Conservation (phyloP, 2,329 filamentous ascomycete genomes). For the Nigrospora oryzae region DNA sequence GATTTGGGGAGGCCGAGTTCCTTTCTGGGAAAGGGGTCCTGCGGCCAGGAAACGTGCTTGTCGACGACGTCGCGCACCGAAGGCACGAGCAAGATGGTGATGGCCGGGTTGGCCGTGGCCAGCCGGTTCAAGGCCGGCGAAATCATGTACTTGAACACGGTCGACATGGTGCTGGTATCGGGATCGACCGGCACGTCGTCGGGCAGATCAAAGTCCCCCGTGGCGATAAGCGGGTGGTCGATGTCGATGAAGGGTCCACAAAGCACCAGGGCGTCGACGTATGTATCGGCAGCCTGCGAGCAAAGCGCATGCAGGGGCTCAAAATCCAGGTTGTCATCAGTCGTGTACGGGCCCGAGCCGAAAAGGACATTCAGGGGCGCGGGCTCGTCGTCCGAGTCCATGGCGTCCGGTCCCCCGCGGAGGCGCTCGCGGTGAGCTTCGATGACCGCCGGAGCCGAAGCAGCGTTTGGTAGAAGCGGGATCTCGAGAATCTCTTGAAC, state of each 20-base stretch:
- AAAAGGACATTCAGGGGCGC: constrained; percentile 69
- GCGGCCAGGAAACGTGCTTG: constrained; percentile 61
- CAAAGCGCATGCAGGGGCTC: constrained; percentile 79
- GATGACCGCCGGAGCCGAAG: constrained; percentile 58
- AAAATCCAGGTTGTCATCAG: constrained; percentile 86
- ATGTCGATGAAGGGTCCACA: constrained; percentile 84
- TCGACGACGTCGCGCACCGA: constrained; percentile 63
- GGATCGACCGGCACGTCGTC: constrained; percentile 59
- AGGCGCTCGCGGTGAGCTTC: constrained; percentile 63
- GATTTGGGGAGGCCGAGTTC: constrained; percentile 74
- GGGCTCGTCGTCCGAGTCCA: constrained; percentile 49
- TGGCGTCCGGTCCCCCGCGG: constrained; percentile 52
- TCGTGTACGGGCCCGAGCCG: constrained; percentile 82
- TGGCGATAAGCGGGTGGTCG: constrained; percentile 80
- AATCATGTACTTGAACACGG: constrained; percentile 77
- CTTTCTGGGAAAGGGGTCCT: constrained; percentile 51
- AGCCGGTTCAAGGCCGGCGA: constrained; percentile 66
- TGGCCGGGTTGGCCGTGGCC: constrained; percentile 58
- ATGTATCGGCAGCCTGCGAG: constrained; percentile 62
- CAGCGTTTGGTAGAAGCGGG: constrained; percentile 67
- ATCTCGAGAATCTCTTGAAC: constrained; percentile 69
- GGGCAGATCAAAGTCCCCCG: constrained; percentile 70
- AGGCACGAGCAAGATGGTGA: constrained; percentile 76
- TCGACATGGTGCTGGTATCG: constrained; percentile 70
- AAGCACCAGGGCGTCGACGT: constrained; percentile 72